A percentile compares a stretch with the other conserved stretches of the same genome.
These are phyloP conservation scores for Ogataea corticis DNA, from an alignment of 805 yeast genomes.

Conservation along the genomic window DNA sequence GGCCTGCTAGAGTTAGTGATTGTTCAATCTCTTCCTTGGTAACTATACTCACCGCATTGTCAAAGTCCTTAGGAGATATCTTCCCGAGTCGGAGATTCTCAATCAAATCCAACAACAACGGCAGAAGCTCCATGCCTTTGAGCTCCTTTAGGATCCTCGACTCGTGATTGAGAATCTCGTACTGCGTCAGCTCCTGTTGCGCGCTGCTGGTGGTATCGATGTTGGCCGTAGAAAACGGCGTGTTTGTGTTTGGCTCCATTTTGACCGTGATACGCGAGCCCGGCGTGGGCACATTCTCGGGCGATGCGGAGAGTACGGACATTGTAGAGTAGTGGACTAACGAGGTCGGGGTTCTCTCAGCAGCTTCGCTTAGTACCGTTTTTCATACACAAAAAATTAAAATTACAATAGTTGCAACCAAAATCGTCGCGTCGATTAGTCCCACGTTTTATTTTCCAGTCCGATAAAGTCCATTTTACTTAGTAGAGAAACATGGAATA, in stretches of 20 bases:
- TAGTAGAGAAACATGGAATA: no score
- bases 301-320: constrained; percentile 11
- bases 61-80: constrained; percentile 44
- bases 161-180: constrained; percentile 23
- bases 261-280: constrained; percentile 7
- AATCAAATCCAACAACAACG: constrained; percentile 40
- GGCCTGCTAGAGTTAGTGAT: constrained; percentile 27
- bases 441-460: no score
- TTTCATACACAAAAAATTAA: no score
- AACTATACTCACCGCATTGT: constrained; percentile 37
- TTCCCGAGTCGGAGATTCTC: constrained; percentile 42
- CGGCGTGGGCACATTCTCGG: constrained; percentile 10
- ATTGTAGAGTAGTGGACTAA: constrained; percentile 4
- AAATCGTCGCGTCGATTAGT: no score
- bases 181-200: constrained; percentile 18
- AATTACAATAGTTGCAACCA: no score
- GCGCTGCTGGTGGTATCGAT: constrained; percentile 12
- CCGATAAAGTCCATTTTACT: no score
- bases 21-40: no score
- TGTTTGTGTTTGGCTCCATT: constrained; percentile 6
- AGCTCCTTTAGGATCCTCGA: constrained; percentile 32
- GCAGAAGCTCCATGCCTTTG: constrained; percentile 38
- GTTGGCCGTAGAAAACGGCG: constrained; percentile 8
- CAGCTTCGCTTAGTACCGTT: no score
- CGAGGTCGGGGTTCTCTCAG: no score